These are phyloP conservation scores for Picea abies DNA, from an alignment of 83 land plant genomes.

Conservation along the genomic window DNA sequence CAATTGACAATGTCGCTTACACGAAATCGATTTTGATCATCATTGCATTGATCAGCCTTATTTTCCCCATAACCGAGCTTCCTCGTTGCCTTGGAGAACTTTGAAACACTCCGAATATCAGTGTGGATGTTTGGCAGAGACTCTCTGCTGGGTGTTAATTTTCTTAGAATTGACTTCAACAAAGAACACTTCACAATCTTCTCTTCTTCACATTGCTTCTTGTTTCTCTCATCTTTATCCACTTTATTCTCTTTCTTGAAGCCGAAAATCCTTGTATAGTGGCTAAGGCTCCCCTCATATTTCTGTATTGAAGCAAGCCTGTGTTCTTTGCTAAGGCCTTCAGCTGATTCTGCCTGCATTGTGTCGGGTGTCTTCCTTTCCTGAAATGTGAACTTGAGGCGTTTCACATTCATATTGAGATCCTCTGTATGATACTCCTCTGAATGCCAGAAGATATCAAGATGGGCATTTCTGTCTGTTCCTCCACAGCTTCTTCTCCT, in stretches of 20 bases:
- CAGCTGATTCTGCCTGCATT: neutral
- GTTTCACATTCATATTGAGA: neutral
- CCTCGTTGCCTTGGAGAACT: neutral
- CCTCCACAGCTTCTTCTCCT: neutral
- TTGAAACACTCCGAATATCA: constrained; percentile 2
- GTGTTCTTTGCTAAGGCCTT: neutral
- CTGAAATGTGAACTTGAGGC: constrained; percentile 1
- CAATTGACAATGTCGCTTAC: constrained; percentile 5
- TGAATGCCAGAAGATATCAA: constrained; percentile 3
- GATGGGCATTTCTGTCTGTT: neutral
- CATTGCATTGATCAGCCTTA: neutral
- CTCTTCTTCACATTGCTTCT: neutral
- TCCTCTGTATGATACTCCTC: constrained; percentile 11
- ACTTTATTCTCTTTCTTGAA: neutral
- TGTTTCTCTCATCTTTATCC: neutral
- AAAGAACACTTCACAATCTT: constrained; percentile 9
- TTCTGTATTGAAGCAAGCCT: neutral
- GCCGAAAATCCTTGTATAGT: neutral
- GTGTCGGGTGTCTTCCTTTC: neutral
- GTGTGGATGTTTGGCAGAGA: constrained; percentile 4
- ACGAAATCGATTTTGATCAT: neutral
- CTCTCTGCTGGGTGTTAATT: neutral
- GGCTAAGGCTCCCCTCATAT: neutral
- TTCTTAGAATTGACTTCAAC: constrained; percentile 9
- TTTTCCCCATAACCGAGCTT: neutral